phyloP scores from a whole-genome alignment of 2,329 filamentous ascomycete species.

The Claviceps maximensis region DNA sequence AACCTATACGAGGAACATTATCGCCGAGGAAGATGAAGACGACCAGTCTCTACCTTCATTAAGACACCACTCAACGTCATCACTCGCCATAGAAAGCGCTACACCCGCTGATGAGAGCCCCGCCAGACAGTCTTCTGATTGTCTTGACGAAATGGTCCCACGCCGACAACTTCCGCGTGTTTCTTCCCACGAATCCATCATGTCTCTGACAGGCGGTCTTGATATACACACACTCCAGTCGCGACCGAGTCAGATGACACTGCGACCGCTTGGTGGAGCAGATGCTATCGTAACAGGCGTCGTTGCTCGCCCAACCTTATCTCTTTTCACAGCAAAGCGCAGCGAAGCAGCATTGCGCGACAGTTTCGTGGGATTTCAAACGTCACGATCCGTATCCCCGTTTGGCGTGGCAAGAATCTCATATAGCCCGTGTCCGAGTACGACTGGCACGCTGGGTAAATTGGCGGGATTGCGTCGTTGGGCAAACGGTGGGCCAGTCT shows the following conservation, averaged over 20 bases:
- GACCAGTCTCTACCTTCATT: slow-evolving; percentile 10
- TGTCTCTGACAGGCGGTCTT: slow-evolving; percentile 75
- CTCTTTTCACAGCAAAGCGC: slow-evolving; percentile 28
- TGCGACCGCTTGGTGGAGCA: slow-evolving; percentile 38
- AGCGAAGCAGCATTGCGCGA: slow-evolving; percentile 48
- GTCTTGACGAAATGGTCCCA: slow-evolving; percentile 23
- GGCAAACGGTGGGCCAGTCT: slow-evolving; percentile 15
- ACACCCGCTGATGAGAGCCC: slow-evolving; percentile 23
- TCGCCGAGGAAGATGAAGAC: slow-evolving; percentile 27
- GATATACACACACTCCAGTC: slow-evolving; percentile 76
- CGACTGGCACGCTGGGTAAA: slow-evolving; percentile 24
- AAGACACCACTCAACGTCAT: slow-evolving; percentile 13
- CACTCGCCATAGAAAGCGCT: slow-evolving; percentile 13
- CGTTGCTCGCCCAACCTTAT: slow-evolving; percentile 45
- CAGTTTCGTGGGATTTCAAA: slow-evolving; percentile 29
- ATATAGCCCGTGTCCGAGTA: slow-evolving; percentile 13
- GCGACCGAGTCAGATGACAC: slow-evolving; percentile 61
- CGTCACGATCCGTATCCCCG: slow-evolving; percentile 19
- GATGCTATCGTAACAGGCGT: slow-evolving; percentile 47
- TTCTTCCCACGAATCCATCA: slow-evolving; percentile 74
- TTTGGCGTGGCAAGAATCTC: slow-evolving; percentile 17
- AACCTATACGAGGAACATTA: slow-evolving; percentile 17
- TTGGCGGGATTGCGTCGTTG: slow-evolving; percentile 38
- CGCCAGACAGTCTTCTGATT: slow-evolving; percentile 15
- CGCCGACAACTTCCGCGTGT: slow-evolving; percentile 45